These are phyloP conservation scores for Pseudonitzschia delicatissima DNA, from an alignment of 108 stramenopile genomes.

Conservation along the genomic window DNA sequence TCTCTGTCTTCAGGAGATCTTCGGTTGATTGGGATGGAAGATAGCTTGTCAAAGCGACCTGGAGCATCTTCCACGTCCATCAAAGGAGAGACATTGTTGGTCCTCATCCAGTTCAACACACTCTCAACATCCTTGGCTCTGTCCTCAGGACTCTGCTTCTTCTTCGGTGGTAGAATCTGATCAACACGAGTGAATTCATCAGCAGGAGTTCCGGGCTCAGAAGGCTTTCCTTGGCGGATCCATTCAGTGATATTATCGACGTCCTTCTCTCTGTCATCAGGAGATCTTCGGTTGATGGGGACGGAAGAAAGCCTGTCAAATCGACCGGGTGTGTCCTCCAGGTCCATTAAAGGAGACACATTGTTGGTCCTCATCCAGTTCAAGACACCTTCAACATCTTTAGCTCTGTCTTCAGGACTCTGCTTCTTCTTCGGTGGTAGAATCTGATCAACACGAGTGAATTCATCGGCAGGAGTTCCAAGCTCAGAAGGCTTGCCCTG, in stretches of 20 bases:
- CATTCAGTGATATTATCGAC: slow-evolving; percentile 18
- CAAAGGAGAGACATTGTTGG: slow-evolving; percentile 11
- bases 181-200: slow-evolving; percentile 5
- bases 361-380: neutral
- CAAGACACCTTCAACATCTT: neutral
- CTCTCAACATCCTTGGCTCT: slow-evolving; percentile 19
- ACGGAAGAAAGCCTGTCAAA: slow-evolving; percentile 15
- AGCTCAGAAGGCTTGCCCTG: slow-evolving; percentile 15
- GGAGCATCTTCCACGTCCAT: neutral
- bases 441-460: slow-evolving; percentile 23
- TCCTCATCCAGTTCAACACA: slow-evolving; percentile 32
- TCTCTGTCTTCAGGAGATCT: slow-evolving; percentile 16
- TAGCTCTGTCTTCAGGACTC: slow-evolving; percentile 20
- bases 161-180: slow-evolving; percentile 29
- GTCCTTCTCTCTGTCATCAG: slow-evolving; percentile 9
- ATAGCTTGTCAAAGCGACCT: slow-evolving; percentile 18
- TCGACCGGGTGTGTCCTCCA: neutral
- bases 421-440: slow-evolving; percentile 24
- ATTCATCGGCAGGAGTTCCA: slow-evolving; percentile 1
- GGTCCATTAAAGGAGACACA: neutral
- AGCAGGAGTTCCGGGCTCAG: neutral
- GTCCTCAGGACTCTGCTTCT: slow-evolving; percentile 20
- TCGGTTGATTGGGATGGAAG: slow-evolving; percentile 20
- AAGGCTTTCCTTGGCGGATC: neutral
- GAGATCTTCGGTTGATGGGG: slow-evolving; percentile 11